Percentiles rank a stretch among this genome's conserved stretches.
These are phyloP conservation scores for Starmerella potacharoeniae DNA, from an alignment of 805 yeast genomes.

Conservation along the genomic window DNA sequence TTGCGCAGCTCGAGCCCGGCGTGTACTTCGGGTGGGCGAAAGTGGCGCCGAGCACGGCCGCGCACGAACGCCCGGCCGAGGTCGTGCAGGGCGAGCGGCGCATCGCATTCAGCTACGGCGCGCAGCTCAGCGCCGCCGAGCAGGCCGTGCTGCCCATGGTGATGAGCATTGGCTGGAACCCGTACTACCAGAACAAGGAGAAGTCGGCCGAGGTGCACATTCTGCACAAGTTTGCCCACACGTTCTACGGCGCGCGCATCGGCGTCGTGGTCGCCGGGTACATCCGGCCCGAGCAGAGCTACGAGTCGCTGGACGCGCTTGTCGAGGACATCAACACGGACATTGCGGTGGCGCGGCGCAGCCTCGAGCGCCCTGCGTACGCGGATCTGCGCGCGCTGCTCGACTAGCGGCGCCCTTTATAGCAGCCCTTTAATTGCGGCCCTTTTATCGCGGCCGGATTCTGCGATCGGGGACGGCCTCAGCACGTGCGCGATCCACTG, in stretches of 20 bases:
- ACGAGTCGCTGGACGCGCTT: conserved; percentile 71
- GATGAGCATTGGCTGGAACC: conserved; percentile 93
- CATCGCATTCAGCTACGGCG: conserved; percentile 55
- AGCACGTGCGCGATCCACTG: too few species aligned
- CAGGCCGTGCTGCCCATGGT: conserved; percentile 69
- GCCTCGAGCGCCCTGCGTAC: conserved; percentile 38
- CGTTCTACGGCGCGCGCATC: conserved; percentile 76
- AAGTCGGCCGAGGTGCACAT: conserved; percentile 81
- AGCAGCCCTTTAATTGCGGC: neutral
- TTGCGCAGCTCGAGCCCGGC: conserved; percentile 50
- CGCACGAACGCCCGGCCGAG: conserved; percentile 26
- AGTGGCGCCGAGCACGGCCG: conserved; percentile 22
- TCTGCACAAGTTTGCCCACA: conserved; percentile 52
- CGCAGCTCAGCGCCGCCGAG: conserved; percentile 29
- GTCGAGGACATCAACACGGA: conserved; percentile 76
- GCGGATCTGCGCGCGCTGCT: conserved; percentile 17
- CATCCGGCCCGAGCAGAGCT: conserved; percentile 81
- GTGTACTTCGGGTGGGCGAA: conserved; percentile 78
- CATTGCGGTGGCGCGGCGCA: conserved; percentile 50
- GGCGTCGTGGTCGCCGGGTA: conserved; percentile 70
- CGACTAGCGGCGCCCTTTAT: neutral
- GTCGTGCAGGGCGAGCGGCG: conserved; percentile 23
- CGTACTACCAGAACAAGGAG: conserved; percentile 67
- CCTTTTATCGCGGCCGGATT: neutral
- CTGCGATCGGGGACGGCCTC: too few species aligned